Base-by-base conservation (phyloP, 805 yeast species). In the Yamadazyma phyllophila region DNA sequence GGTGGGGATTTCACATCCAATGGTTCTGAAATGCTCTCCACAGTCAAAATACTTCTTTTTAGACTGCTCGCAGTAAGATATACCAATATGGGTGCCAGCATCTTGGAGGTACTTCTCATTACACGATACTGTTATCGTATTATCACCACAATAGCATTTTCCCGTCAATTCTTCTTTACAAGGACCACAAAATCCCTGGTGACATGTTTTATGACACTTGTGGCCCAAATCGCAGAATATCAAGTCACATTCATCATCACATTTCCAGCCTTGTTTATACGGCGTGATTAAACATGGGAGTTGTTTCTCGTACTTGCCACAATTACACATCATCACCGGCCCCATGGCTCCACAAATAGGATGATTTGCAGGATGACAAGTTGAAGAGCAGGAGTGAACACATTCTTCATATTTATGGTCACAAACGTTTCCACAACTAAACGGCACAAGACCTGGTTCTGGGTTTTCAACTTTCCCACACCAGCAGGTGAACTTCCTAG, bases 321-420 rank as follows among this genome's bases (percentile, higher is more conserved):
- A 90, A 26, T 72, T 69, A 63, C 97, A 90, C 33, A 66, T 66
- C 68, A 85, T 65, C 8, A 69, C 63, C 0, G 95, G 92, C 0
- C 92, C 89, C 60, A 85, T 65, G 1, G 96, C 89, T 11, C 85
- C 82, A 67, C 97, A 90, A 20, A 70, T 71, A 0, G 88, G 81
- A 63, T 91, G 97, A 1, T 90, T 85, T 0, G 96, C 97, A 2
- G 96, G 92, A 61, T 90, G 97, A 60, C 97, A 90, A 12, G 76
- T 74, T 3, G 81, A 66, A 1, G 86, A 65, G 58, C 97, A 90
- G 2, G 81, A 78, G 60, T 90, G 97, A 1, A 82, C 74, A 60
- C 97, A 86, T 4, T 63, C 59, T 1, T 65, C 61, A 41, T 83
- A 70, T 27, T 78, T 74, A 32, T 71, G 67, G 41, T 77, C 76